Base-by-base conservation (phyloP, 2,329 filamentous ascomycete species). In the Aspergillus texensis region DNA sequence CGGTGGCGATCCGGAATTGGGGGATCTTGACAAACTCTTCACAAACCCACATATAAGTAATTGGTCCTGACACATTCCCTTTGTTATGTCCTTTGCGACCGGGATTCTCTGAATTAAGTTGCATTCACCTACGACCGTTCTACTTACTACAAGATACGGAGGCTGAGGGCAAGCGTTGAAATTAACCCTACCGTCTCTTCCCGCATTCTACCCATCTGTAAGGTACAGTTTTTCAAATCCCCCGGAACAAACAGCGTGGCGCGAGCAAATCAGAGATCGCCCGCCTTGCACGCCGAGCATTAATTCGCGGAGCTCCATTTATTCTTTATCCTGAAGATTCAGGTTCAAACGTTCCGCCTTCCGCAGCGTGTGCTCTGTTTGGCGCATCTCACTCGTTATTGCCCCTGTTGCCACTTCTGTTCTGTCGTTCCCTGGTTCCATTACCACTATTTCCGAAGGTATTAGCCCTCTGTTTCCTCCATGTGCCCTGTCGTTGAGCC, bases 231-330 rank as follows among this genome's bases (percentile, higher is more conserved):
- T n/a, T n/a, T 19, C 48, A 32, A n/a, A 58, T 30, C 21, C 60
- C 50, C 54, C 52, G 52, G 52, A 55, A 55, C 52, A 19, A 34
- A 39, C 32, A 24, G 32, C 11, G 56, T 52, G 30, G 45, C 52
- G 62, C 61, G 66, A 62, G 62, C 69, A 70, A 69, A 71, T 71
- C 67, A 71, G 62, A 64, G 61, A 28, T 45, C 53, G 57, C 50
- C 58, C 64, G 66, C 54, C 60, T 57, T 45, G 60, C 69, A 71
- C 68, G 65, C 62, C 58, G 53, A 66, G 63, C 59, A 21, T 34
- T 61, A 32, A 41, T 61, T 64, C 58, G 50, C 55, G 58, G 58
- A 61, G 57, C 53, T 53, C 52, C 21, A 39, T 53, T 41, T 14
- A 19, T 26, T 34, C 11, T 26, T 24, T 24, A 36, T 39, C 52